These are phyloP conservation scores for Alternaria hordeiaustralica DNA, from an alignment of 2,329 filamentous ascomycete genomes.

Conservation along the genomic window DNA sequence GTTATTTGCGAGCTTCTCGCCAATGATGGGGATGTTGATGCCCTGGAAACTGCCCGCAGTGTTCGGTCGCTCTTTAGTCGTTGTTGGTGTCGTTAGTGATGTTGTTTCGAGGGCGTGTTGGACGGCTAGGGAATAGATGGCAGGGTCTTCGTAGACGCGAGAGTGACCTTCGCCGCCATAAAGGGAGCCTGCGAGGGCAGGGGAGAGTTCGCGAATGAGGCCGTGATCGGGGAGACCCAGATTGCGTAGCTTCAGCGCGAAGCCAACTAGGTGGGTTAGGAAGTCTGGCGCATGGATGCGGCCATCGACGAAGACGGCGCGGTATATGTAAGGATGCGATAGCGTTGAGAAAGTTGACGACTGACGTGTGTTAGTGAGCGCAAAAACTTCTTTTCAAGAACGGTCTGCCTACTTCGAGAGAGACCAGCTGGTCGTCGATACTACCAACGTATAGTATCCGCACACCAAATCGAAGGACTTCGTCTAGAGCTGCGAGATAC, in stretches of 20 bases:
- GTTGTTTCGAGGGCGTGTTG: constrained; percentile 57
- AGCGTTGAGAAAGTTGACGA: constrained; percentile 87
- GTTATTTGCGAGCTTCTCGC: constrained; percentile 27
- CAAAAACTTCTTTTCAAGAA: background rate
- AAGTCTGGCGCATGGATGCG: constrained; percentile 93
- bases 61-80: constrained; percentile 23
- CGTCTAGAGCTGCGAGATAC: constrained; percentile 77
- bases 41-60: constrained; percentile 36
- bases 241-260: constrained; percentile 92
- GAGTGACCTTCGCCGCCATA: constrained; percentile 95
- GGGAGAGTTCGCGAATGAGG: constrained; percentile 85
- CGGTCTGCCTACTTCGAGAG: constrained; percentile 71
- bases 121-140: constrained; percentile 73
- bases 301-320: constrained; percentile 95
- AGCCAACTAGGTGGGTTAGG: constrained; percentile 89
- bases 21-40: constrained; percentile 41
- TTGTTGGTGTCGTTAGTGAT: constrained; percentile 37
- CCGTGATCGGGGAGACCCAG: constrained; percentile 92
- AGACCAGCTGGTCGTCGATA: constrained; percentile 96
- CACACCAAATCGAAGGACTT: constrained; percentile 77
- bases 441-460: constrained; percentile 89
- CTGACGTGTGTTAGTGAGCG: constrained; percentile 54
- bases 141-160: constrained; percentile 85
- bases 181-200: constrained; percentile 86
- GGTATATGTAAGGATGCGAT: constrained; percentile 89